A percentile compares a stretch with the other conserved stretches of the same genome.
Evolutionary conservation across 768 basidiomycete genomes (phyloP).

Genomic region (Hebeloma cylindrosporum): DNA sequence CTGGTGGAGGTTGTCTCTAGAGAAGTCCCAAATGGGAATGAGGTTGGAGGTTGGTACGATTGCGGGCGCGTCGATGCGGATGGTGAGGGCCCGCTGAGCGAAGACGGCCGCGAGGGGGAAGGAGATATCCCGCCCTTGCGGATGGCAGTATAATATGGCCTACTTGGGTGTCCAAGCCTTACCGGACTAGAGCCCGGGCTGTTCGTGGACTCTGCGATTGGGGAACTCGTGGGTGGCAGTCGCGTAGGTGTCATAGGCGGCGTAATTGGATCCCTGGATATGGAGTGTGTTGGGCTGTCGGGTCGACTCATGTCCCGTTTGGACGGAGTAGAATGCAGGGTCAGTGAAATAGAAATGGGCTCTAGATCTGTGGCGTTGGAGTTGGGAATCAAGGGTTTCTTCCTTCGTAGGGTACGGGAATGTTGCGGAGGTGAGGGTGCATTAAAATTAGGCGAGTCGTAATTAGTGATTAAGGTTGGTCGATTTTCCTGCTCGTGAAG

Average conservation of each 20-base stretch:
- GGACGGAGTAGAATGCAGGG: conserved; percentile 14
- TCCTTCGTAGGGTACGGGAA: conserved; percentile 5
- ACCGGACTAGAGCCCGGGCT: conserved; percentile 21
- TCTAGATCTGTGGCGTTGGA: conserved; percentile 21
- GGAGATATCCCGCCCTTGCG: conserved; percentile 38
- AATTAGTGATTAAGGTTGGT: neutral
- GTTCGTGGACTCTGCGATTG: neutral
- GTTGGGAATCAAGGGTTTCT: conserved; percentile 6
- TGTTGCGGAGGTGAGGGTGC: neutral
- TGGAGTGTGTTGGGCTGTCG: neutral
- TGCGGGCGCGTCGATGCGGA: neutral
- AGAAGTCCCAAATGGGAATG: conserved; percentile 16
- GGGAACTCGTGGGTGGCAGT: conserved; percentile 20
- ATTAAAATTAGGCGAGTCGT: neutral
- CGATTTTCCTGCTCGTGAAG: no score
- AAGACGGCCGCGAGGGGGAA: conserved; percentile 36
- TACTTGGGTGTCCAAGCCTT: conserved; percentile 50
- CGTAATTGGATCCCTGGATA: neutral
- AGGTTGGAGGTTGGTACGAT: neutral
- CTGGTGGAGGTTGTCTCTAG: conserved; percentile 16
- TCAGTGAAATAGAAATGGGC: conserved; percentile 25
- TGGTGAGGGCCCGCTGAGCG: conserved; percentile 27
- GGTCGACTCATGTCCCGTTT: no score
- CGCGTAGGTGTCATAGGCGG: neutral
- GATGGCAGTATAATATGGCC: conserved; percentile 57